Evolutionary conservation across 352 stramenopile genomes (phyloP).

Genomic region (Aphanomyces cochlioides): DNA sequence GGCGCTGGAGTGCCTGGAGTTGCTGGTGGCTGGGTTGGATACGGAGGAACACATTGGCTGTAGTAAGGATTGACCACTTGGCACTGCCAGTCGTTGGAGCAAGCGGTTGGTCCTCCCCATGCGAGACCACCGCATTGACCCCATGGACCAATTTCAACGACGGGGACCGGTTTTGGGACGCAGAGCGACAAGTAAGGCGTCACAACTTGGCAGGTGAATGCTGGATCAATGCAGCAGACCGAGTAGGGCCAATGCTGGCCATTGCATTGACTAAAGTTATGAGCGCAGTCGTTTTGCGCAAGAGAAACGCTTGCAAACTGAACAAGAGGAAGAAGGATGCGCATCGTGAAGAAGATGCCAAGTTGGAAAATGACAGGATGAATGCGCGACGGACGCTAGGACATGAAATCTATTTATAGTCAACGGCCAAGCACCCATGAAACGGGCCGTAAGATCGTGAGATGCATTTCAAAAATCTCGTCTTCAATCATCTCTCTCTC

Average conservation of each 20-base stretch:
- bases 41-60: slow-evolving; percentile 4
- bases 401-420: too few species aligned
- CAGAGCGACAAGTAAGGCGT: slow-evolving; percentile 17
- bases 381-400: too few species aligned
- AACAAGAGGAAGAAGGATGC: too few species aligned
- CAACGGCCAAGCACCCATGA: too few species aligned
- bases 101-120: background rate
- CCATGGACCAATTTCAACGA: background rate
- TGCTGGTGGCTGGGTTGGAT: background rate
- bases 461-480: too few species aligned
- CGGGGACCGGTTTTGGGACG: background rate
- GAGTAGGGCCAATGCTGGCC: slow-evolving; percentile 20
- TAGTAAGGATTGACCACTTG: slow-evolving; percentile 2
- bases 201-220: slow-evolving; percentile 1
- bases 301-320: too few species aligned
- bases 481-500: too few species aligned
- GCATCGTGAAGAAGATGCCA: background rate
- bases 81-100: background rate
- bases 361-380: too few species aligned
- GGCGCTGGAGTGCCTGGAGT: background rate
- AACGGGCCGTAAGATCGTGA: too few species aligned
- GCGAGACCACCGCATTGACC: slow-evolving; percentile 9
- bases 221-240: slow-evolving; percentile 19
- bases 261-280: slow-evolving; percentile 21
- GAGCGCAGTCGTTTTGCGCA: background rate